Percentiles rank a stretch among this genome's conserved stretches.
Conservation (phyloP, 768 basidiomycete genomes). For the Goffeauzyma gilvescens region DNA sequence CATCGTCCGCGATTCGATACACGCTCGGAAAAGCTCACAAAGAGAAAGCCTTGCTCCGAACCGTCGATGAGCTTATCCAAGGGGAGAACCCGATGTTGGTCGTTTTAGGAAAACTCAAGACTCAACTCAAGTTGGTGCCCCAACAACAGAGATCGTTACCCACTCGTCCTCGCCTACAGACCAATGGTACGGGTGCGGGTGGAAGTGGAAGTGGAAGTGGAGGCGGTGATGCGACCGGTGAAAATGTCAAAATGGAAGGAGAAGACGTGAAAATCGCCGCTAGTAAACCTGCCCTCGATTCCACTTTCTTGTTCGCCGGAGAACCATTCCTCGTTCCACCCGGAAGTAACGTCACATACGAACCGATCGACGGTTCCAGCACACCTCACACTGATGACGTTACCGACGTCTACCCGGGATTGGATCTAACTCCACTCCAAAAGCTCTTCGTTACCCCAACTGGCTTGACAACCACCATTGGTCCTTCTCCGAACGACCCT, state of each 20-base stretch:
- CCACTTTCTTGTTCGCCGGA: conserved; percentile 3
- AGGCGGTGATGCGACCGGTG: not conserved
- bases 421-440: conserved; percentile 21
- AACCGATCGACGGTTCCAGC: not conserved
- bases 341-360: conserved; percentile 8
- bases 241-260: not conserved
- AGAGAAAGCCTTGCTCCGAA: conserved; percentile 29
- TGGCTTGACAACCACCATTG: conserved; percentile 22
- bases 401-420: not conserved
- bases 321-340: conserved; percentile 12
- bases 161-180: too few relatives aligned
- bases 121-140: conserved; percentile 18
- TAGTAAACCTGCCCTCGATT: conserved; percentile 6
- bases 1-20: conserved; percentile 27
- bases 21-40: conserved; percentile 28
- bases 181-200: not conserved
- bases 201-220: conserved; percentile 8
- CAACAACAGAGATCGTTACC: too few relatives aligned
- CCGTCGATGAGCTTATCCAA: conserved; percentile 30
- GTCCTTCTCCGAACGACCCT: conserved; percentile 6
- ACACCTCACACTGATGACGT: not conserved
- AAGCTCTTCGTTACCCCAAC: conserved; percentile 25
- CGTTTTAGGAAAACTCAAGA: conserved; percentile 21
- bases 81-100: conserved; percentile 28
- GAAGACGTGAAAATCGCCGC: too few relatives aligned